Evolutionary conservation across 176 grass and related monocot genomes (phyloP).

Genomic region (Thalia dealbata): DNA sequence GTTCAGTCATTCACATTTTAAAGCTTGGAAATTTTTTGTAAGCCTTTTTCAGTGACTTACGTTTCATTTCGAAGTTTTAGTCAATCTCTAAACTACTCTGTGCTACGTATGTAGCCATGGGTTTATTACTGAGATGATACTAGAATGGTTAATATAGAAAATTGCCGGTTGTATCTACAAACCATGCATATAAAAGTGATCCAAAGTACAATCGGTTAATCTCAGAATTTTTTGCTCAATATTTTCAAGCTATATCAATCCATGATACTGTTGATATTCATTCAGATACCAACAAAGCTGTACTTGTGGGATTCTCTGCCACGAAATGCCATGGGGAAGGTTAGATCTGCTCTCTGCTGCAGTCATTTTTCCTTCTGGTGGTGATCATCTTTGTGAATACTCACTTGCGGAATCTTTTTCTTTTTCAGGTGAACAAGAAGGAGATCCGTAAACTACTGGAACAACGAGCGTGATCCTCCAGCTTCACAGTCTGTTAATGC

Average conservation of each 20-base stretch:
- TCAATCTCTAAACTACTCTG: no score
- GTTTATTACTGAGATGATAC: no score
- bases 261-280: slow-evolving; percentile 6
- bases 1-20: background rate
- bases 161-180: background rate
- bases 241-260: background rate
- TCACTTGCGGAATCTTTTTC: background rate
- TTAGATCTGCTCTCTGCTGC: slow-evolving; percentile 9
- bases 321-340: slow-evolving; percentile 98
- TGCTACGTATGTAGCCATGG: no score
- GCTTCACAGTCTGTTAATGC: background rate
- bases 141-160: background rate
- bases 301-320: slow-evolving; percentile 82
- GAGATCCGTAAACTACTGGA: slow-evolving; percentile 68
- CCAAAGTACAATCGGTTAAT: background rate
- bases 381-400: background rate
- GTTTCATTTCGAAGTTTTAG: no score
- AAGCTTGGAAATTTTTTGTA: background rate
- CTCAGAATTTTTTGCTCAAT: background rate
- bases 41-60: background rate
- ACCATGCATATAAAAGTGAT: background rate
- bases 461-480: background rate
- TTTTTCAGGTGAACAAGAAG: slow-evolving; percentile 90
- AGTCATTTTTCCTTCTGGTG: background rate
- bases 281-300: slow-evolving; percentile 81